Base-by-base conservation (phyloP, 2,329 filamentous ascomycete genomes). In the Cryphonectria carpinicola region DNA sequence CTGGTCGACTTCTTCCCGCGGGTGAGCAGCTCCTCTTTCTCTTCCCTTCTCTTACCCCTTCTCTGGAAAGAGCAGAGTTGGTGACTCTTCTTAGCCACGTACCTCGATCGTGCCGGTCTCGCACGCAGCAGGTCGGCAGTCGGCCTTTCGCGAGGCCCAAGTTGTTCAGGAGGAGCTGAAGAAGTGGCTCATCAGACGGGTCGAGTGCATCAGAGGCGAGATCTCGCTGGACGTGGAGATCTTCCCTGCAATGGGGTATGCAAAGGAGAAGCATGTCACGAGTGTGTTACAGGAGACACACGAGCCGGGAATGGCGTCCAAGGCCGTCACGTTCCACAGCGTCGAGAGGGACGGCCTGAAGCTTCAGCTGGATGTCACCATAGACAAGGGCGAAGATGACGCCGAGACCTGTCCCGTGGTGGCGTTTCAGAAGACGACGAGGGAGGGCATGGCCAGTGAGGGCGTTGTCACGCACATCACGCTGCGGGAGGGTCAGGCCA, bases 1-100 rank as follows among this genome's bases (percentile, higher is more conserved):
- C 78, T 94, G 41, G 84, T 92, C 22, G 92, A 94, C 78, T 94
- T 93, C 81, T 93, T 94, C 74, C 92, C 92, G 0, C 86, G 92
- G 1, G 63, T 65, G 17, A 65, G 62, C 28, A 37, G 43, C n/a
- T 3, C 43, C 25, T n/a, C 17, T 5, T 10, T 13, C n/a, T 8
- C 8, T 13, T 11, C 17, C 10, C n/a, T 11, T 43, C n/a, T 7
- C 14, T n/a, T 3, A 28, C 28, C 7, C 19, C 58, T 7, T 10
- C 3, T 14, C 10, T 35, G 3, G 14, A 10, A 39, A 14, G 58
- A 14, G 58, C 19, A 61, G 22, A 39, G 10, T 25, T 39, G 8
- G 3, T 61, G 2, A 61, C 14, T 35, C 5, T 19, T 22, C 32
- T 14, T 37, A 65, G 63, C 90, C 91, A 14, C 89, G 88, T 66